Evolutionary conservation across 768 basidiomycete species (phyloP).

Genomic region (Macrolepiota dolichaula): DNA sequence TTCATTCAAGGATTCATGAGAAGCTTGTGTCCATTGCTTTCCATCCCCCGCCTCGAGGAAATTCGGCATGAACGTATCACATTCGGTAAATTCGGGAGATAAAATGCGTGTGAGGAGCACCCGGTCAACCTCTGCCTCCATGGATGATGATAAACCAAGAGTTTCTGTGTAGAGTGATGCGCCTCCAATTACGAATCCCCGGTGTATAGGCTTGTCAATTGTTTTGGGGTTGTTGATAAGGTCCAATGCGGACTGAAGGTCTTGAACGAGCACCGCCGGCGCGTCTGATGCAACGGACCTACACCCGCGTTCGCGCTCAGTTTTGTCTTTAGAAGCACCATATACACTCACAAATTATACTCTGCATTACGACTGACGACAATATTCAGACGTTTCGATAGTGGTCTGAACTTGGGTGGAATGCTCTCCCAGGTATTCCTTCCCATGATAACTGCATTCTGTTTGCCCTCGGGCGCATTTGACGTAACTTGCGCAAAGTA

Average conservation of each 20-base stretch:
- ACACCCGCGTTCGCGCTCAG: background rate
- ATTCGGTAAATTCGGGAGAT: slow-evolving; percentile 71
- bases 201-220: slow-evolving; percentile 34
- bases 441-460: slow-evolving; percentile 91
- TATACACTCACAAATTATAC: slow-evolving; percentile 56
- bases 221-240: slow-evolving; percentile 21
- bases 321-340: background rate
- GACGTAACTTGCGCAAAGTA: slow-evolving; percentile 87
- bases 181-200: slow-evolving; percentile 90
- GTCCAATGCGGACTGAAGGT: slow-evolving; percentile 39
- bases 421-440: slow-evolving; percentile 98
- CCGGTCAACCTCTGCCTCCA: slow-evolving; percentile 59
- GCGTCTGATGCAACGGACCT: slow-evolving; percentile 17
- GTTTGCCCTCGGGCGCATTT: slow-evolving; percentile 45
- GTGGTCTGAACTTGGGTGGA: slow-evolving; percentile 77
- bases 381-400: slow-evolving; percentile 72
- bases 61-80: slow-evolving; percentile 86
- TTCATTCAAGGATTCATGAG: slow-evolving; percentile 58
- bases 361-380: slow-evolving; percentile 63
- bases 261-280: slow-evolving; percentile 33
- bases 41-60: slow-evolving; percentile 46
- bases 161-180: slow-evolving; percentile 75
- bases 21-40: slow-evolving; percentile 51
- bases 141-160: slow-evolving; percentile 37
- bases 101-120: slow-evolving; percentile 85